These are phyloP conservation scores for Colletotrichum euphorbiae DNA, from an alignment of 2,329 filamentous ascomycete genomes.

Conservation along the genomic window DNA sequence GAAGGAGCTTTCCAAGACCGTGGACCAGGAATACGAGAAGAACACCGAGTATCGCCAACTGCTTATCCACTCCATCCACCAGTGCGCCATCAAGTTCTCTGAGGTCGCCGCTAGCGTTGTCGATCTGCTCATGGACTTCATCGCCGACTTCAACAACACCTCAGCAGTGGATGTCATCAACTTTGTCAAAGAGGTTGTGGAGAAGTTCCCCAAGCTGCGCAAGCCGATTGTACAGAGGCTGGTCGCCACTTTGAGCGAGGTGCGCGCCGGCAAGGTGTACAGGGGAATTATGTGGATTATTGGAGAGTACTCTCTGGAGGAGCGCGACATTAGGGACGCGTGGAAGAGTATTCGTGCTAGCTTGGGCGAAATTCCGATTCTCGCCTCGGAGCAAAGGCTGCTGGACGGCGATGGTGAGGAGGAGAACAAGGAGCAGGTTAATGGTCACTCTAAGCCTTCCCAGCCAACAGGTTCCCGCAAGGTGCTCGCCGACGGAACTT, in stretches of 20 bases:
- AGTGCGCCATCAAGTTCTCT: slow-evolving; percentile 98
- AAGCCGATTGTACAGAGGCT: slow-evolving; percentile 88
- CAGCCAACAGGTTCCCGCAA: slow-evolving; percentile 88
- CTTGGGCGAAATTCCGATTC: slow-evolving; percentile 94
- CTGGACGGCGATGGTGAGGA: slow-evolving; percentile 85
- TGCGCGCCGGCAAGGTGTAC: slow-evolving; percentile 97
- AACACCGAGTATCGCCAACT: slow-evolving; percentile 95
- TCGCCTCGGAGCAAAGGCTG: slow-evolving; percentile 92
- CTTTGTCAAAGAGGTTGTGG: slow-evolving; percentile 98
- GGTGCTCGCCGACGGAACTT: slow-evolving; percentile 95
- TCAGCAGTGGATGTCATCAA: slow-evolving; percentile 98
- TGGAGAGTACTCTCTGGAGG: slow-evolving; percentile 94
- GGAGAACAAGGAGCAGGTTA: slow-evolving; percentile 72
- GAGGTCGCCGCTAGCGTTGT: slow-evolving; percentile 98
- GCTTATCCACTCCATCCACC: slow-evolving; percentile 96
- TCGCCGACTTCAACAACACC: slow-evolving; percentile 96
- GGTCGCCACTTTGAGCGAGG: slow-evolving; percentile 90
- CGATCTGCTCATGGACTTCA: slow-evolving; percentile 98
- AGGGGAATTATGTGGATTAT: slow-evolving; percentile 97
- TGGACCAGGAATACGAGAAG: slow-evolving; percentile 99
- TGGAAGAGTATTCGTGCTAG: slow-evolving; percentile 97
- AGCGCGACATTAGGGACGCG: slow-evolving; percentile 92
- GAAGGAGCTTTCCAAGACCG: slow-evolving; percentile 97
- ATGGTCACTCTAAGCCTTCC: slow-evolving; percentile 81
- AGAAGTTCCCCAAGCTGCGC: slow-evolving; percentile 93